Base-by-base conservation (phyloP, 306 rosid species). In the Vigna nakashimae region DNA sequence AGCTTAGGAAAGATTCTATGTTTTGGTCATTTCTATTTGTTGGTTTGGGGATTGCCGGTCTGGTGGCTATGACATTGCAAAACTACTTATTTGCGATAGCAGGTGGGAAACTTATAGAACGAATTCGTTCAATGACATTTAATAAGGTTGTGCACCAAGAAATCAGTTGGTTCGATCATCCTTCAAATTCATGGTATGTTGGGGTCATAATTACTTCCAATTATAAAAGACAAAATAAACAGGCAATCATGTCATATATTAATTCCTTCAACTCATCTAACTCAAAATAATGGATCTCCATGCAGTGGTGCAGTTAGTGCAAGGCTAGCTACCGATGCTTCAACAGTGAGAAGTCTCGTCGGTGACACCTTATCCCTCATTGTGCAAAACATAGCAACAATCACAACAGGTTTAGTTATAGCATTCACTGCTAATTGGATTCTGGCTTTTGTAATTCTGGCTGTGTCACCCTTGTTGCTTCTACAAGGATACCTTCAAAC, bases 261-360 rank as follows among this genome's bases (percentile, higher is more conserved):
- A 22, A 28, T 69, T 73, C 53, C 28, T 28, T 48, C 9, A 24
- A 65, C 5, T 73, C 9, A 72, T 74, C 9, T 52, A 11, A 58
- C 73, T 53, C 28, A 14, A 77, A 13, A 46, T 71, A 71, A 60
- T 49, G 64, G 48, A 17, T 64, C 20, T 13, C 5, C 52, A 67
- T 74, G 18, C 83, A 90, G 96, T 62, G 98, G 98, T 18, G 93
- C 97, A n/a, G 75, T 92, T 53, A 93, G 97, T 50, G 97, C 98
- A 71, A 92, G 97, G 82, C 79, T 95, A 79, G 92, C 97, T 13
- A 78, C 93, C 9, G 98, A 95, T 84, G 96, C 98, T 82, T 84
- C 96, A 40, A 79, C 87, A 1, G 85, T 92, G 34, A 85, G 82
- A 73, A 77, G 86, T 82, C 97, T 95, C 55, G 93, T 92, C 38